Evolutionary conservation across 2,329 filamentous ascomycete genomes (phyloP).

Genomic region (Triangularia verruculosa): DNA sequence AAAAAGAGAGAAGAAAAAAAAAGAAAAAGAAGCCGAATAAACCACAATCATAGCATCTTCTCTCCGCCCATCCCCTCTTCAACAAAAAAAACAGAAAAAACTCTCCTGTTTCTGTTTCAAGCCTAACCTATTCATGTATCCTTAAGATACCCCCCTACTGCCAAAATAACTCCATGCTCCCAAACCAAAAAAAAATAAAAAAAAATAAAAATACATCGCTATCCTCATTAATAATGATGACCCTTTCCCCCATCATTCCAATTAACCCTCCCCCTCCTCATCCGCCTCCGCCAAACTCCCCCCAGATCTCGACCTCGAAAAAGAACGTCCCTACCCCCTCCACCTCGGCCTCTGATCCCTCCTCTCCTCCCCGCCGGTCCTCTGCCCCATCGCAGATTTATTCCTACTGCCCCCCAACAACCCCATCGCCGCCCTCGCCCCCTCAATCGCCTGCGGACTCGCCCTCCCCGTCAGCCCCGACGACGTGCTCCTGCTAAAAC

Average conservation of each 20-base stretch:
- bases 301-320: neutral
- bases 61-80: neutral
- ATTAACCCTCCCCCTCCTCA: neutral
- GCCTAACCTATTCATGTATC: neutral
- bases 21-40: neutral
- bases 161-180: neutral
- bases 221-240: neutral
- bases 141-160: neutral
- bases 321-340: slow-evolving; percentile 32
- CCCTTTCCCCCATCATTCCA: neutral
- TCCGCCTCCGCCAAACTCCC: neutral
- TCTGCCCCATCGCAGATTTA: slow-evolving; percentile 26
- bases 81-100: neutral
- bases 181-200: neutral
- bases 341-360: slow-evolving; percentile 50
- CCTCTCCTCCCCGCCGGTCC: slow-evolving; percentile 23
- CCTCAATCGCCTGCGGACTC: slow-evolving; percentile 47
- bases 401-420: slow-evolving; percentile 37
- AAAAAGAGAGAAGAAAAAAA: neutral
- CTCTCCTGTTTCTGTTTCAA: no score
- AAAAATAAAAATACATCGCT: neutral
- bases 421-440: slow-evolving; percentile 45
- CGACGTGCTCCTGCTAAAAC: slow-evolving; percentile 24
- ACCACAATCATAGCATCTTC: neutral
- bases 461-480: slow-evolving; percentile 43